phyloP scores from a whole-genome alignment of 495 filamentous ascomycete genomes.

The Daldinia caldariorum region DNA sequence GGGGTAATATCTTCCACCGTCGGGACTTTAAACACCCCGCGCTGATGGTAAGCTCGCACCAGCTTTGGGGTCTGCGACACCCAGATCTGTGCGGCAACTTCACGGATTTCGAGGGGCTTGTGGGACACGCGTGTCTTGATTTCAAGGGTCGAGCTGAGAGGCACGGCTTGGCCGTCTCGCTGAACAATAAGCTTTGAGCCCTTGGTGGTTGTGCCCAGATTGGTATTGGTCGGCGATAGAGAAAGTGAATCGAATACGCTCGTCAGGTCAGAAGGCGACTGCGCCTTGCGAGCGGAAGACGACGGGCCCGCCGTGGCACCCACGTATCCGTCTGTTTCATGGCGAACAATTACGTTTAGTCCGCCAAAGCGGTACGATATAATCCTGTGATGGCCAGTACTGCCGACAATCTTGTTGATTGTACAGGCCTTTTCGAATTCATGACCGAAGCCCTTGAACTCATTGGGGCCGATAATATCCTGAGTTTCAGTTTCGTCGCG shows the following conservation, averaged over 20 bases:
- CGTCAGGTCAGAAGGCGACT: constrained; percentile 39
- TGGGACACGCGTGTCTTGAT: constrained; percentile 60
- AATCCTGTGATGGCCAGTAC: constrained; percentile 60
- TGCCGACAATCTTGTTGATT: constrained; percentile 47
- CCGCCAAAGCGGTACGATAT: constrained; percentile 58
- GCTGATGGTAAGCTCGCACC: constrained; percentile 58
- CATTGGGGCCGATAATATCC: constrained; percentile 45
- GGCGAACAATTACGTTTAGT: constrained; percentile 57
- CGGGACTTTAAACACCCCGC: constrained; percentile 53
- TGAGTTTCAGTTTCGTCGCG: constrained; percentile 50
- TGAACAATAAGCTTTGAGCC: constrained; percentile 49
- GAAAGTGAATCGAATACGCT: constrained; percentile 47
- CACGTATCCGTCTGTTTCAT: constrained; percentile 60
- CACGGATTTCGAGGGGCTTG: constrained; percentile 49
- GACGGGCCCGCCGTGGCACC: neutral
- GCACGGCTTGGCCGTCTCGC: constrained; percentile 49
- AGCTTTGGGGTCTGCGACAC: constrained; percentile 61
- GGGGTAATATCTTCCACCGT: constrained; percentile 53
- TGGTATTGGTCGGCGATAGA: constrained; percentile 28
- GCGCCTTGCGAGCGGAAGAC: constrained; percentile 15
- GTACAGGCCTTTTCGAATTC: constrained; percentile 63
- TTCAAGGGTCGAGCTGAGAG: constrained; percentile 54
- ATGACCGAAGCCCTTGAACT: constrained; percentile 59
- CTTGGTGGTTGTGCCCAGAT: constrained; percentile 7
- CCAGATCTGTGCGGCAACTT: constrained; percentile 61